Evolutionary conservation across 2,329 filamentous ascomycete species (phyloP), one percentile per base, ranked within the genome.

Genomic region (Diatrype stigma): DNA sequence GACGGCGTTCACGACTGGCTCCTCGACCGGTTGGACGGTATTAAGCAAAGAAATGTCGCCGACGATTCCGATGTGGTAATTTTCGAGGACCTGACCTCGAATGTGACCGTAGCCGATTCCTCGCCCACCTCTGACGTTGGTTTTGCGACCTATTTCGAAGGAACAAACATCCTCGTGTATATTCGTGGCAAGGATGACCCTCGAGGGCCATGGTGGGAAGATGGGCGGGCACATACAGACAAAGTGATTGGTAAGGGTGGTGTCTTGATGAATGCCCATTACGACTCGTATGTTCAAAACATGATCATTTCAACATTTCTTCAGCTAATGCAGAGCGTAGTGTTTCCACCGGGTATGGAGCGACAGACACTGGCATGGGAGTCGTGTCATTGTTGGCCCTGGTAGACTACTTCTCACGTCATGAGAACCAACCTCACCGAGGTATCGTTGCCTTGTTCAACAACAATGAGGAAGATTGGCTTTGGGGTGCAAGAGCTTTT

Each of bases 231-330:
- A 35, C 69, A 67, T 40, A 69, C 72, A 51, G 73, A 73, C 55
- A 70, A 72, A 54, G 75, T 76, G 21, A 76, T 78, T 54, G 78
- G 80, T 8, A 82, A 82, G 54, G 87, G 89, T 17, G 90, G 91
- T 30, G 90, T 96, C 17, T 78, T 99, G 42, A 88, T 97, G 59
- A 97, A 96, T 67, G 92, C 93, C 17, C 94, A 97, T 66, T 96
- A 94, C 65, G 94, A 96, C 70, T 82, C 80, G 77, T 80, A 62
- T 58, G 77, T 67, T 21, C 11, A 22, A 19, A 40, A 40, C 17
- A 5, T 11, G 10, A 17, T 5, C 10, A 10, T 4, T 4, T 22
- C n/a, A n/a, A 22, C 19, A 26, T 6, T 19, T 37, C 30, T 40
- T 16, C 26, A 48, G 28, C 63, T 66, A 45, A 66, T 47, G 14